Evolutionary conservation across 2,329 filamentous ascomycete species (phyloP).

Genomic region (Monosporascus sp.): DNA sequence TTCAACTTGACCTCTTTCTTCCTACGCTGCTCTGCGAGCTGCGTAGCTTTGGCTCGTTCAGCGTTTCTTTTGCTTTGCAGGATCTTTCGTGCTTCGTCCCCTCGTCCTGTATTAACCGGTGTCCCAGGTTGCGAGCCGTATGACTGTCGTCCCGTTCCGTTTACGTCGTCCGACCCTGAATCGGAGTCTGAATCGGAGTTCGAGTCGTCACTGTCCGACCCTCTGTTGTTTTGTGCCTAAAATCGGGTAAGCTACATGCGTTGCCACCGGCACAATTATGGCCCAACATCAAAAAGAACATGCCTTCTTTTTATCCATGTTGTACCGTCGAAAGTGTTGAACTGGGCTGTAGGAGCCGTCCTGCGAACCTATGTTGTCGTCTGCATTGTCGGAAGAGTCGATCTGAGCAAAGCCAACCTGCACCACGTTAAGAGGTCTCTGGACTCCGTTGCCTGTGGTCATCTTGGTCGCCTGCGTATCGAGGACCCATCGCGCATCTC

Average conservation of each 20-base stretch:
- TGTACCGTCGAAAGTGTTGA: conserved; percentile 24
- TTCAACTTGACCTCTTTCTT: conserved; percentile 65
- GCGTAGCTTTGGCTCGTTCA: conserved; percentile 41
- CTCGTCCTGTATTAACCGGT: conserved; percentile 36
- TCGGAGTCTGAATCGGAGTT: conserved; percentile 29
- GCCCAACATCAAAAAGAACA: conserved; percentile 1
- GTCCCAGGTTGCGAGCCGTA: conserved; percentile 35
- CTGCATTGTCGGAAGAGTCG: conserved; percentile 21
- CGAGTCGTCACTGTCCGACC: conserved; percentile 34
- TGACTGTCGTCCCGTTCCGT: conserved; percentile 20
- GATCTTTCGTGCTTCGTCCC: conserved; percentile 22
- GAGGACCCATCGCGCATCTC: conserved; percentile 73
- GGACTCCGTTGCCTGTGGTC: conserved; percentile 23
- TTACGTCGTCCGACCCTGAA: conserved; percentile 15
- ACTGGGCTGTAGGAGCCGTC: conserved; percentile 9
- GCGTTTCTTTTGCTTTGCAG: conserved; percentile 43
- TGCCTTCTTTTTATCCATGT: conserved; percentile 28
- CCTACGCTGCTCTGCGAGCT: conserved; percentile 53
- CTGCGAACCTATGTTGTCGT: conserved; percentile 14
- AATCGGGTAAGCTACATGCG: conserved; percentile 28
- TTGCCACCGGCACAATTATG: conserved; percentile 27
- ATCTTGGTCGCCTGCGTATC: conserved; percentile 41
- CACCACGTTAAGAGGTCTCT: conserved; percentile 50
- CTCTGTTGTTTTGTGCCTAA: conserved; percentile 28
- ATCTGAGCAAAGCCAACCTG: conserved; percentile 51